A percentile compares a stretch with the other conserved stretches of the same genome.
These are phyloP conservation scores for Oryza glumipatula DNA, from an alignment of 176 grass and related monocot genomes.

Conservation along the genomic window DNA sequence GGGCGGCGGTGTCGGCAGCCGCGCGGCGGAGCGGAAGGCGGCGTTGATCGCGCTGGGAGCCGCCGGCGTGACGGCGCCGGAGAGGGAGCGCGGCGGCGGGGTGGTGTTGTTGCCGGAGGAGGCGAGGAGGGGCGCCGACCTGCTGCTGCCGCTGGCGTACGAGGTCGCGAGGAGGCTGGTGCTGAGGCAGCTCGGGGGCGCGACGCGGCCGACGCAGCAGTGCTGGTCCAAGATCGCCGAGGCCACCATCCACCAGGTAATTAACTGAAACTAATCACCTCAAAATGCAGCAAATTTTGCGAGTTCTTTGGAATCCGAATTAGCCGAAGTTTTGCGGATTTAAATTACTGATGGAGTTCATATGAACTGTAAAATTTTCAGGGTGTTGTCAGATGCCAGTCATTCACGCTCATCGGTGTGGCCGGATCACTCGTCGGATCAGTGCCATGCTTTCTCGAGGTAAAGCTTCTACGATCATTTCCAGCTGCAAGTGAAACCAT, in stretches of 20 bases:
- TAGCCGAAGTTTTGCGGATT: not conserved
- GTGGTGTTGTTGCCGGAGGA: not conserved
- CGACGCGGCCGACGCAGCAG: not conserved
- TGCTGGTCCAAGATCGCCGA: conserved; percentile 48
- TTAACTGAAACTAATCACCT: not conserved
- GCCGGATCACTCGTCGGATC: conserved; percentile 84
- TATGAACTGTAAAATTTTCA: conserved; percentile 25
- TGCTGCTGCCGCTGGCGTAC: conserved; percentile 48
- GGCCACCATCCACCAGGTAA: conserved; percentile 62
- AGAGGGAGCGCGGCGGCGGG: conserved; percentile 4
- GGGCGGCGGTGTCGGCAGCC: not conserved
- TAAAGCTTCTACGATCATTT: conserved; percentile 1
- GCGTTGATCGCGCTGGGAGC: conserved; percentile 35
- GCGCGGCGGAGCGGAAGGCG: conserved; percentile 24
- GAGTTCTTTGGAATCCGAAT: not conserved
- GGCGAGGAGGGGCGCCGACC: not conserved
- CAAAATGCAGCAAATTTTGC: not conserved
- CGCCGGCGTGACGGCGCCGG: conserved; percentile 4
- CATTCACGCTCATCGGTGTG: conserved; percentile 73
- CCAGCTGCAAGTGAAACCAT: too few species aligned
- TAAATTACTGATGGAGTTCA: not conserved
- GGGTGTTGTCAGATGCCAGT: conserved; percentile 62
- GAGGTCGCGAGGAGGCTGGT: conserved; percentile 47
- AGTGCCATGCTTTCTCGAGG: conserved; percentile 82
- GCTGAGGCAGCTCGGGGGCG: conserved; percentile 23